Evolutionary conservation across 768 basidiomycete species (phyloP), one percentile per base, ranked within the genome.

Genomic region (Lactifluus volemus): DNA sequence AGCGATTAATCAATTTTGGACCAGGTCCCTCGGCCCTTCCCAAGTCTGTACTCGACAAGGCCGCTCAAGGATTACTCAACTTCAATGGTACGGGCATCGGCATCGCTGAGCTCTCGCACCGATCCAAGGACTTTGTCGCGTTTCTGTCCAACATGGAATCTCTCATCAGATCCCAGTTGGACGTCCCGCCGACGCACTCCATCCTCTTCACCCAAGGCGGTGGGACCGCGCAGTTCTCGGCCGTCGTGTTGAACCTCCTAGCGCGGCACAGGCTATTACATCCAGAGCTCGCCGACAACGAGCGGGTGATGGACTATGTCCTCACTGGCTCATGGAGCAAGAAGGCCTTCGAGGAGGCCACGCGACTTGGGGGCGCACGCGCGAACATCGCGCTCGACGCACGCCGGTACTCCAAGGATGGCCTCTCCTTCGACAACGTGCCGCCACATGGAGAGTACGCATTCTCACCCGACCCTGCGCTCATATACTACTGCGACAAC

Each of bases 401-500:
- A 0, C 81, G 88, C 47, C 68, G 71, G 49, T 77, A 79, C 63
- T 88, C 86, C 12, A 73, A 77, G 54, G 83, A 86, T 68, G 82
- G 80, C 58, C 86, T 87, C 70, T 77, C 84, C 0, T 90, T 87
- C 73, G 86, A 92, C 66, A 83, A 81, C 64, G 83, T 98, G 70
- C 94, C 97, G 9, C 75, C 84, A 11, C 84, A 83, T 70, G 74
- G 77, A 56, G 79, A 80, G 55, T 98, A 88, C 80, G 70, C 74
- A 10, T 92, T 98, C 76, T 88, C 88, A 8, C 64, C 74, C n/a
- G 81, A 85, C 70, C 86, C 96, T 14, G 95, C 89, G 30, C 81
- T 95, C 67, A 86, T 98, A 61, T 98, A 96, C 76, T 98, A 97
- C 76, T 99, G 97, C 81, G 97, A 97, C 73, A 99, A 99, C 78